phyloP scores from a whole-genome alignment of 2,329 filamentous ascomycete species.

The Cladosporium colombiae region DNA sequence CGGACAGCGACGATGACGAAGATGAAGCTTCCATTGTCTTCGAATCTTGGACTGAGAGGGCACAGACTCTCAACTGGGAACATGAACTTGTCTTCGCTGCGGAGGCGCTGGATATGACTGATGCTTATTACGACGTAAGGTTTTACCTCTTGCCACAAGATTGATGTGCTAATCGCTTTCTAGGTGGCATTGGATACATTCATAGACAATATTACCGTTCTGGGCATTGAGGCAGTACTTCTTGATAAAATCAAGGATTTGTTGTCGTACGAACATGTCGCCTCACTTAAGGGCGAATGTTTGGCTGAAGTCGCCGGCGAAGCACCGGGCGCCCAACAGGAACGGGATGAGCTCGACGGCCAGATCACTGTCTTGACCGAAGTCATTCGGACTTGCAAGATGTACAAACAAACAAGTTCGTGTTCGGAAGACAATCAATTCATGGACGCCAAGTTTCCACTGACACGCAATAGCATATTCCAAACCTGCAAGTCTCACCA shows the following conservation, averaged over 20 bases:
- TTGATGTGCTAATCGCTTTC: background rate
- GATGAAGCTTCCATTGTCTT: background rate
- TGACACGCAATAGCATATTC: background rate
- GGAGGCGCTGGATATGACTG: background rate
- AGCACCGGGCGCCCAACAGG: background rate
- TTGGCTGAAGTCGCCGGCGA: background rate
- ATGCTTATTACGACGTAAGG: slow-evolving; percentile 1
- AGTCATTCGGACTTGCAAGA: background rate
- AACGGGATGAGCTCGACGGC: background rate
- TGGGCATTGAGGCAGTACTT: slow-evolving; percentile 2
- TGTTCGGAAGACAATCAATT: background rate
- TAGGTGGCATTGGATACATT: slow-evolving; percentile 3
- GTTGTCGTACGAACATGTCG: background rate
- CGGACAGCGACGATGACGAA: background rate
- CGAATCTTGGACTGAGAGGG: background rate
- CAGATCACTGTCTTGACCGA: background rate
- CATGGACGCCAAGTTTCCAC: background rate
- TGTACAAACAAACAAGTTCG: background rate
- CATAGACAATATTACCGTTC: background rate
- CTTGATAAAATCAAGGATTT: background rate
- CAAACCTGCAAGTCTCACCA: background rate
- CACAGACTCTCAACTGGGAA: background rate
- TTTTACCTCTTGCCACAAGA: background rate
- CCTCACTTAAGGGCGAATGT: background rate
- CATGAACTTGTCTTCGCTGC: background rate